Evolutionary conservation across 371 early-diverging fungal genomes (phyloP).

Genomic region (Mucor circinelloides): DNA sequence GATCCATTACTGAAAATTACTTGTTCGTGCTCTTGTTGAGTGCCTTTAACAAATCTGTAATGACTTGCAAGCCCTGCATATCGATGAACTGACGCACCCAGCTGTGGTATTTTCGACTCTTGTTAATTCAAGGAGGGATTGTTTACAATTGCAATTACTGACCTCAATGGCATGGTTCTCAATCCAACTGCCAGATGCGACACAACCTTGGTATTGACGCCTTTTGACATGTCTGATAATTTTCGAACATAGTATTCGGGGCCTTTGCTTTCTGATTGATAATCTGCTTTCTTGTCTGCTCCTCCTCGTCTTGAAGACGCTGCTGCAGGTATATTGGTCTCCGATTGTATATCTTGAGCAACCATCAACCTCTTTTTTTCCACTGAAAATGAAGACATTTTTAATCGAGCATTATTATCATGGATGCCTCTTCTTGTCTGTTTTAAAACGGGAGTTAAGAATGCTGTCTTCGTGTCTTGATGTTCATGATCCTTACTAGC

Average conservation of each 20-base stretch:
- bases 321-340: conserved; percentile 15
- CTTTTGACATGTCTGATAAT: conserved; percentile 55
- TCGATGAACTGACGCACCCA: conserved; percentile 74
- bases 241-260: conserved; percentile 67
- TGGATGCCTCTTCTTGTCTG: conserved; percentile 52
- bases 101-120: conserved; percentile 16
- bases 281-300: conserved; percentile 32
- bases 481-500: conserved; percentile 32
- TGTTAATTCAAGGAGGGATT: conserved; percentile 12
- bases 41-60: conserved; percentile 61
- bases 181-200: conserved; percentile 66
- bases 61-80: conserved; percentile 65
- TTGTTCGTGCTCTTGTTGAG: conserved; percentile 52
- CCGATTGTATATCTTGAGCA: conserved; percentile 52
- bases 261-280: conserved; percentile 51
- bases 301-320: conserved; percentile 39
- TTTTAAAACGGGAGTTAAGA: background rate
- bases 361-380: conserved; percentile 57
- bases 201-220: conserved; percentile 55
- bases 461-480: background rate
- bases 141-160: conserved; percentile 8
- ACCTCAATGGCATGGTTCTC: conserved; percentile 78
- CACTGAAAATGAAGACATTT: conserved; percentile 45
- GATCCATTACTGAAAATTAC: conserved; percentile 20
- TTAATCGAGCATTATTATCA: conserved; percentile 36